These are phyloP conservation scores for Corynespora cassiicola DNA, from an alignment of 2,329 filamentous ascomycete genomes.

Conservation along the genomic window DNA sequence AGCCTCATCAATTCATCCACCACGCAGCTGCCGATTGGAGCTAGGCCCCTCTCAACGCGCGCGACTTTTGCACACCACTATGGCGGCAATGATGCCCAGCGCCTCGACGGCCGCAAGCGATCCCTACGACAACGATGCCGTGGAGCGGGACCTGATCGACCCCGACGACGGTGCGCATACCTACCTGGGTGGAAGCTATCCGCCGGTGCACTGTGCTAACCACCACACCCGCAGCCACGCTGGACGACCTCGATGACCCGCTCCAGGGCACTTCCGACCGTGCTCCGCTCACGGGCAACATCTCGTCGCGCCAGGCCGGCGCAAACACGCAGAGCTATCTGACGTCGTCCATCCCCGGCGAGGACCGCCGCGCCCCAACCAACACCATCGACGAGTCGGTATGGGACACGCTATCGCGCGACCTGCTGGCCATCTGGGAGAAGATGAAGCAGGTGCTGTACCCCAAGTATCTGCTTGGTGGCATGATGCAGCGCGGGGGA, in stretches of 20 bases:
- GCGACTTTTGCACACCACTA: conserved; percentile 24
- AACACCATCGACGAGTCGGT: conserved; percentile 98
- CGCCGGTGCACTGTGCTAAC: conserved; percentile 7
- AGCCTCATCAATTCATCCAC: conserved; percentile 33
- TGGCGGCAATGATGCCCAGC: conserved; percentile 56
- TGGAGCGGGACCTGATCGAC: conserved; percentile 60
- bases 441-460: conserved; percentile 98
- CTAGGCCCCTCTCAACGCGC: conserved; percentile 28
- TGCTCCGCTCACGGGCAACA: conserved; percentile 84
- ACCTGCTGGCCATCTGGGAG: conserved; percentile 91
- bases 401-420: conserved; percentile 94
- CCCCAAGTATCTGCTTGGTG: conserved; percentile 87
- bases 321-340: conserved; percentile 78
- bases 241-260: conserved; percentile 93
- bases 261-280: conserved; percentile 73
- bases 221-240: conserved; percentile 65
- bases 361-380: conserved; percentile 85
- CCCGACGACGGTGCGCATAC: conserved; percentile 56
- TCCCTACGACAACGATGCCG: conserved; percentile 53
- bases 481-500: conserved; percentile 65
- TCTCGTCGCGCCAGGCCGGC: conserved; percentile 63
- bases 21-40: conserved; percentile 26
- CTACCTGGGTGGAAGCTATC: conserved; percentile 13
- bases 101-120: conserved; percentile 43
- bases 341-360: conserved; percentile 87